Conservation (phyloP, 2,329 filamentous ascomycete species). For the Colletotrichum echinochloae region DNA sequence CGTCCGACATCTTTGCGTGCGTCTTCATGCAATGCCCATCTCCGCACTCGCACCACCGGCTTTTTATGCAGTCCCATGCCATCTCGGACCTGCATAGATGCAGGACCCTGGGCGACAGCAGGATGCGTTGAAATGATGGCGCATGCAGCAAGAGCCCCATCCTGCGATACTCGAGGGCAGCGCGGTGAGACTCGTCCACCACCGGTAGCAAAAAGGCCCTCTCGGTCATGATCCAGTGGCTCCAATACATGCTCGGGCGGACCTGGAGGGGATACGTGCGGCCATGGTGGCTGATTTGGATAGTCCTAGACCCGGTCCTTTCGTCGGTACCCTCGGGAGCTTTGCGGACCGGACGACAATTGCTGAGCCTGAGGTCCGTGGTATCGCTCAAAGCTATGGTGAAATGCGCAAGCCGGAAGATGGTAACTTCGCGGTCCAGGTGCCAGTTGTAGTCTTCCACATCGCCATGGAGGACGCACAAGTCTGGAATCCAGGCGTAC, state of each 20-base stretch:
- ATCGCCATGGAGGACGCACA: slow-evolving; percentile 22
- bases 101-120: slow-evolving; percentile 17
- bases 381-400: slow-evolving; percentile 21
- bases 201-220: not conserved
- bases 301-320: not conserved
- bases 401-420: slow-evolving; percentile 9
- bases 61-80: slow-evolving; percentile 13
- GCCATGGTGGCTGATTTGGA: slow-evolving; percentile 1
- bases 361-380: slow-evolving; percentile 12
- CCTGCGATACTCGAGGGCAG: not conserved
- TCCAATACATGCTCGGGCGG: slow-evolving; percentile 4
- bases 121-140: slow-evolving; percentile 9
- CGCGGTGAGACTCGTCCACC: not conserved
- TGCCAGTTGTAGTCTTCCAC: slow-evolving; percentile 18
- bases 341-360: not conserved
- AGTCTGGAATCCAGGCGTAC: slow-evolving; percentile 6
- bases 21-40: not conserved
- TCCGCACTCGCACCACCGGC: slow-evolving; percentile 19
- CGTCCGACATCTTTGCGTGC: not conserved
- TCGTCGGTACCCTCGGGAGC: not conserved
- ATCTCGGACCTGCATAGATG: slow-evolving; percentile 17
- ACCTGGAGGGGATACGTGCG: not conserved
- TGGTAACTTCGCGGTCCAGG: slow-evolving; percentile 5
- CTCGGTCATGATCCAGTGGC: not conserved
- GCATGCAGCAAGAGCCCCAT: not conserved